Evolutionary conservation across 192 early-diverging fungal species (phyloP).

Genomic region (Chytriomyces sp.): DNA sequence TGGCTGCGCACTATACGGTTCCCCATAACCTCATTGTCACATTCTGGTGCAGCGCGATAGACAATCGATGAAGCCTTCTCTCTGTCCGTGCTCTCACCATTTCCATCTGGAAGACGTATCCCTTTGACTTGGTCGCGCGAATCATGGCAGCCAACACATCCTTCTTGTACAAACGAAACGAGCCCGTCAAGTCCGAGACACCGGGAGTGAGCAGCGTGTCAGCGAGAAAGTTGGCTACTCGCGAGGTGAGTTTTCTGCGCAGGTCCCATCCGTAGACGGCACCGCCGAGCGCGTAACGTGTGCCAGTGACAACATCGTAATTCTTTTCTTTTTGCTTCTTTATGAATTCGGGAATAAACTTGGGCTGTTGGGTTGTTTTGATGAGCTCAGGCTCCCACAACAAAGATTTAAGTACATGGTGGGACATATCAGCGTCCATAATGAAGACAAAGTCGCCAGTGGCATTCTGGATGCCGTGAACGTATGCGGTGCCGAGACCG

Average conservation of each 20-base stretch:
- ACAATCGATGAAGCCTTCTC: too few species aligned
- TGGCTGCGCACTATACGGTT: too few species aligned
- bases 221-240: conserved; percentile 96
- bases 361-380: conserved; percentile 63
- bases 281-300: conserved; percentile 83
- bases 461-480: conserved; percentile 90
- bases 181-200: conserved; percentile 93
- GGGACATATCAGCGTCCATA: conserved; percentile 99
- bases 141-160: conserved; percentile 85
- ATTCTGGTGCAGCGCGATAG: too few species aligned
- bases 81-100: too few species aligned
- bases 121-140: conserved; percentile 86
- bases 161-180: conserved; percentile 96
- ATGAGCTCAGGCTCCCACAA: not conserved
- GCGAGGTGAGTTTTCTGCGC: conserved; percentile 92
- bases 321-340: conserved; percentile 79
- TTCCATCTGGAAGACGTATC: conserved; percentile 99
- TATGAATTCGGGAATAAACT: conserved; percentile 96
- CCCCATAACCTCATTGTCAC: too few species aligned
- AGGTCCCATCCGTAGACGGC: conserved; percentile 99
- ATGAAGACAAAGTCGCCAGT: conserved; percentile 96
- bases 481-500: conserved; percentile 93
- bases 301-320: conserved; percentile 93
- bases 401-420: conserved; percentile 70
- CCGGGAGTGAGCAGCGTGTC: conserved; percentile 83